Base-by-base conservation (phyloP, 805 yeast genomes). In the Priceomyces haplophilus region DNA sequence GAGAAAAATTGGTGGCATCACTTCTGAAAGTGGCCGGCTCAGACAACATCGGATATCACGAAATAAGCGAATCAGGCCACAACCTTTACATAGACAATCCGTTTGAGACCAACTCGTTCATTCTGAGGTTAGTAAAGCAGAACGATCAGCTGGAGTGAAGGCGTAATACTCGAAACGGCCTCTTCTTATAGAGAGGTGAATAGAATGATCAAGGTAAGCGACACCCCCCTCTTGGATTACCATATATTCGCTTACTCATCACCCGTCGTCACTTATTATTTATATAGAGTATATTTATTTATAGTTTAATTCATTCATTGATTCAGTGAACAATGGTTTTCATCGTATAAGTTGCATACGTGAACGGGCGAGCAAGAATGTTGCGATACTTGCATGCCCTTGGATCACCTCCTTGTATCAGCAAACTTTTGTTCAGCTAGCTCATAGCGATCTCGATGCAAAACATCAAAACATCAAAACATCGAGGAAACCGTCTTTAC, bases 31-130 rank as follows among this genome's bases (percentile, higher is more conserved):
- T 48, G 24, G 45, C 56, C 35, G 6, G 35, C 10, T 48, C 51
- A 19, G 53, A 54, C 29, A 48, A 48, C n/a, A 56, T 62, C 8
- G 47, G 50, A 11, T 58, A 64, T 35, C 46, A 57, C 42, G 53
- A 47, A 25, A 47, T 65, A 6, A 48, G 56, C 2, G 70, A 68
- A 42, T 73, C 74, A 8, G 76, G 76, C 1, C 76, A 71, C 51
- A 70, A 71, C 44, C 55, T 71, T 39, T 70, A 70, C 45, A 63
- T 71, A 25, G 75, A 71, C 47, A 71, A 71, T 44, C 76, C 76
- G 13, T 68, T 69, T 42, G 73, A 70, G 11, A 64, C 71, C 12
- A 68, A 70, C 46, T 43, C 51, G 13, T 40, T 59, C 6, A 43
- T 69, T 29, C 34, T 21, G 16, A 36, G 44, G 37, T 31, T 44